Evolutionary conservation across 129 eudicot species (phyloP), one percentile per base, ranked within the genome.

Genomic region (Helianthus tuberosus): DNA sequence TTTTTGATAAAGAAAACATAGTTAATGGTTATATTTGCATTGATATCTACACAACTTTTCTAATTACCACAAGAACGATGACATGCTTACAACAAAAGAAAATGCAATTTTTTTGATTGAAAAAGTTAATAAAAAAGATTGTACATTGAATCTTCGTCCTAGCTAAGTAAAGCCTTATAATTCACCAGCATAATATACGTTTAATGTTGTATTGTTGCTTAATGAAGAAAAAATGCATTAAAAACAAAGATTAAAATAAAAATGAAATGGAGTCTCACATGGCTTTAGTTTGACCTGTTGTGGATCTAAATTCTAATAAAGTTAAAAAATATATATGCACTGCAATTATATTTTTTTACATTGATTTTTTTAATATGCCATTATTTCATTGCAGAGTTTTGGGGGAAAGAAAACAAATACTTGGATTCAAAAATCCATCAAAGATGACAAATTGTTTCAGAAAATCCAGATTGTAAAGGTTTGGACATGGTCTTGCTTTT

Each of bases 211-310:
- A 74, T 67, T 73, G 81, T 78, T 84, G 79, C 64, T 77, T 66
- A 65, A 64, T 60, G 74, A 83, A 78, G 73, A 23, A 13, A 47
- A 73, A 75, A 76, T 50, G 68, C 66, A 74, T 50, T 50, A 39
- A 53, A 67, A 48, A 44, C 73, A 75, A 12, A 47, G 43, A 57
- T 66, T 71, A 69, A 63, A 79, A 81, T 71, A 74, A 68, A 73
- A 73, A 79, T 73, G 51, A 41, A 74, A 75, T 75, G 67, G 39
- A 54, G 68, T 66, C 75, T 74, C 77, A 81, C 93, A 87, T 82
- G 92, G 83, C 66, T 62, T 54, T 79, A 68, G 50, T 86, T 78
- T 84, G 88, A 82, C 86, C 79, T 79, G 82, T 66, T 50, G 68
- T 69, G 80, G 61, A 41, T 68, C 80, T 27, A 79, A 77, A 59